Base-by-base conservation (phyloP, 2,329 filamentous ascomycete genomes). In the Diplodia corticola region DNA sequence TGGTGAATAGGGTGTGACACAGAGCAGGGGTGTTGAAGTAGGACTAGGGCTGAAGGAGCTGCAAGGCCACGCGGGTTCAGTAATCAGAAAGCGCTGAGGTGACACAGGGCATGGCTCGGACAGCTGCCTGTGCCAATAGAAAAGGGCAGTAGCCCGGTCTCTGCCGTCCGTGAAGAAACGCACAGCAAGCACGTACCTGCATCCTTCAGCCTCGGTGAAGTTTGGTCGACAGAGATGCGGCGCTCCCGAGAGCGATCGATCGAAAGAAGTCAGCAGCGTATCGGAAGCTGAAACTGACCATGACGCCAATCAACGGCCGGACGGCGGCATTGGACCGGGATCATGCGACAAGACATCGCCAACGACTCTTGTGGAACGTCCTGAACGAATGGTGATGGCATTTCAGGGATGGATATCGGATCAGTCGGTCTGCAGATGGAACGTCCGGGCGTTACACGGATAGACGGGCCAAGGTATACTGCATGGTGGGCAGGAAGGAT, bases 21-120 rank as follows among this genome's bases (percentile, higher is more conserved):
- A 46, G 17, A n/a, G 33, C 63, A 57, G 50, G 63, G 63, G 63
- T 65, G 4, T 24, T 35, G 13, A 35, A 2, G 40, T 61, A n/a
- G 26, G 4, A 49, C 57, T 22, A 61, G n/a, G 33, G 26, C 24
- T 28, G 26, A 12, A 35, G 24, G 40, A 12, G 28, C 44, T 61
- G 57, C 57, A 61, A n/a, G 57, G 40, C 57, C 26, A 24, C 28
- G 57, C 46, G 44, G 12, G 44, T 49, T 49, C 37, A 24, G 37
- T 60, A 24, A 60, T 24, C 22, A 40, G 24, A 33, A 20, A n/a
- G 17, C 10, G 44, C 5, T 35, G 6, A 26, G 17, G 57, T 61
- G 6, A 20, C 57, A 61, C 57, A 46, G 26, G 28, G 24, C 12
- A 13, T 5, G 33, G 15, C 6, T 10, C 30, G 53, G 53, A 55